These are phyloP conservation scores for Leucogyrophana mollusca DNA, from an alignment of 768 basidiomycete species.

Conservation along the genomic window DNA sequence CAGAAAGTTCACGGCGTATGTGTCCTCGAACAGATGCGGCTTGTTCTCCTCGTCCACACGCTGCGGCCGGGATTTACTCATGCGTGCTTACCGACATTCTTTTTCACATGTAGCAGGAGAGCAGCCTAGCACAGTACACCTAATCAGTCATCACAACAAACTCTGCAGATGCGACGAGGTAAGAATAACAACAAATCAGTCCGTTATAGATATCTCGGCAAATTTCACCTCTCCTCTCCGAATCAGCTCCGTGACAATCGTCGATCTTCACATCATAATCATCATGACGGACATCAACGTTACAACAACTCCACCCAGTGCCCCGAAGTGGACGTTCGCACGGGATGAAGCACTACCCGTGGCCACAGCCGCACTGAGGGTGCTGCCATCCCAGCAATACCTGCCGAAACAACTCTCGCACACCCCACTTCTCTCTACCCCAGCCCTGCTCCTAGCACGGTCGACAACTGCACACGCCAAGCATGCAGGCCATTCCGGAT, in stretches of 20 bases:
- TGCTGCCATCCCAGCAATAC: slow-evolving; percentile 30
- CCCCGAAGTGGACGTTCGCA: not conserved
- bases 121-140: too few species aligned
- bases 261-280: slow-evolving; percentile 8
- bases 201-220: not conserved
- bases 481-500: slow-evolving; percentile 46
- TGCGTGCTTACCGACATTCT: too few species aligned
- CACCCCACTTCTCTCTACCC: slow-evolving; percentile 26
- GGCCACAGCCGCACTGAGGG: not conserved
- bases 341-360: not conserved
- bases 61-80: too few species aligned
- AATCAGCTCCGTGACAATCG: slow-evolving; percentile 10
- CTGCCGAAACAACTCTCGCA: slow-evolving; percentile 28
- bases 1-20: too few species aligned
- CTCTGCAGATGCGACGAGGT: too few species aligned
- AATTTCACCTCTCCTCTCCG: slow-evolving; percentile 14
- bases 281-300: slow-evolving; percentile 12
- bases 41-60: too few species aligned
- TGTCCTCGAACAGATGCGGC: too few species aligned
- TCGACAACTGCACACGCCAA: slow-evolving; percentile 54
- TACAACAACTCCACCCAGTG: slow-evolving; percentile 4
- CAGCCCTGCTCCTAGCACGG: slow-evolving; percentile 32
- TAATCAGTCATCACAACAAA: too few species aligned
- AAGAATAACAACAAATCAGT: too few species aligned
- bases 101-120: too few species aligned